Percentiles rank a stretch among this genome's conserved stretches.
Conservation (phyloP, 2,329 filamentous ascomycete species). For the Apiospora aurea region DNA sequence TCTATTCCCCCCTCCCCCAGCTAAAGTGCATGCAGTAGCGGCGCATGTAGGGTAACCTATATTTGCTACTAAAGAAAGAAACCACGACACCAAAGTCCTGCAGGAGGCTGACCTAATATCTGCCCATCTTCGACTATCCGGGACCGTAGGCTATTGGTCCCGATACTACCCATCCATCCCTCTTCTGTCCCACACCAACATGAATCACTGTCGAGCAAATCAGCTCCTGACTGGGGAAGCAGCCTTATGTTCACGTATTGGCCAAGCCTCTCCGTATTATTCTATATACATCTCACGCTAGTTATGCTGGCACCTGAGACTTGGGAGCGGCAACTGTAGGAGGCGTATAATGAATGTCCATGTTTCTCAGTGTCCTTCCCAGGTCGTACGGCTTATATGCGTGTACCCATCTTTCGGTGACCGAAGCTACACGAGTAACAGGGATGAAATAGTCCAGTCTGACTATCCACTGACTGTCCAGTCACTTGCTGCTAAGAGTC, state of each 20-base stretch:
- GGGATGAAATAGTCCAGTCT: neutral
- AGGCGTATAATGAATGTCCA: neutral
- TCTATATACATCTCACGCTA: neutral
- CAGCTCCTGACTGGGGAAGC: neutral
- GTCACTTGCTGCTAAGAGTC: neutral
- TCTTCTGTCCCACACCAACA: neutral
- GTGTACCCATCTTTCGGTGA: neutral
- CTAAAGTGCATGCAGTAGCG: slow-evolving; percentile 19
- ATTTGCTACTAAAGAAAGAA: slow-evolving; percentile 19
- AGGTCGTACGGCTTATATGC: neutral
- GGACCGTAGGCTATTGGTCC: slow-evolving; percentile 3
- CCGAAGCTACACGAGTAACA: neutral
- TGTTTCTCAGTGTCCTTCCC: neutral
- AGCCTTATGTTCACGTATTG: neutral
- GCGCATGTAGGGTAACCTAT: slow-evolving; percentile 9
- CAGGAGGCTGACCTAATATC: slow-evolving; percentile 17
- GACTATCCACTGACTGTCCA: too few species aligned
- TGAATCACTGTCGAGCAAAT: too few species aligned
- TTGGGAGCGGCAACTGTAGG: neutral
- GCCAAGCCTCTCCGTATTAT: neutral
- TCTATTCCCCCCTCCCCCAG: too few species aligned
- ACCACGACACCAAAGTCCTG: neutral
- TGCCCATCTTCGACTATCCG: slow-evolving; percentile 16
- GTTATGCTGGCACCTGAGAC: neutral
- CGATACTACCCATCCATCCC: slow-evolving; percentile 9